Evolutionary conservation across 768 basidiomycete genomes (phyloP), one percentile per base, ranked within the genome.

Genomic region (Leccinum longicurvipes): DNA sequence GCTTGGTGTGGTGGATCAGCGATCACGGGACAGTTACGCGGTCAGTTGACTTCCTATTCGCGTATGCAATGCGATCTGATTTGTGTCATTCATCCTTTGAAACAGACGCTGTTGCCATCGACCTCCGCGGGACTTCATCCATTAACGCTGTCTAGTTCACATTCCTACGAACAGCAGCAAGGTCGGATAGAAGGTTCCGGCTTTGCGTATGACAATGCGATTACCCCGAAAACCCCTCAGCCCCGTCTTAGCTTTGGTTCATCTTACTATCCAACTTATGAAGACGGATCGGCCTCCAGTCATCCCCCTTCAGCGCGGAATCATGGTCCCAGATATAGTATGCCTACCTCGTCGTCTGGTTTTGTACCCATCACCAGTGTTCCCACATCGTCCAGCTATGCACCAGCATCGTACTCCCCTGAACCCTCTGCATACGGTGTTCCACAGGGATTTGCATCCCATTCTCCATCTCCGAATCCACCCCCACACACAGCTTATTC

Each of bases 331-430:
- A 77, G 89, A 51, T 84, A 86, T 60, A 89, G 85, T 61, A 73
- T 88, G 56, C 86, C 87, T 19, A 64, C 80, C 1, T 72, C 82
- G 7, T 83, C 87, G 0, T 87, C 88, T 11, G 87, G 89, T 12
- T 91, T 89, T 62, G 73, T 82, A 51, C 84, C 87, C 36, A 64
- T 86, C 45, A 66, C 77, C 25, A 77, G 28, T 29, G 12, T 53
- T 51, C 63, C 72, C n/a, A 54, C 70, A 36, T 63, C 76, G 12
- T 69, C 77, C 6, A 67, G 72, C 48, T 79, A 77, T 60, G 62
- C 61, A 14, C 54, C 72, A 19, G 54, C 74, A 50, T 56, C 74
- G 11, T 76, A 77, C 58, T 65, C 72, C 17, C 63, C 73, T 9
- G 70, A 70, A 28, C 63, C 64, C 28, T 65, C 69, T 11, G 56